Evolutionary conservation across 768 basidiomycete genomes (phyloP), one percentile per base, ranked within the genome.

Genomic region (Trametes cubensis): DNA sequence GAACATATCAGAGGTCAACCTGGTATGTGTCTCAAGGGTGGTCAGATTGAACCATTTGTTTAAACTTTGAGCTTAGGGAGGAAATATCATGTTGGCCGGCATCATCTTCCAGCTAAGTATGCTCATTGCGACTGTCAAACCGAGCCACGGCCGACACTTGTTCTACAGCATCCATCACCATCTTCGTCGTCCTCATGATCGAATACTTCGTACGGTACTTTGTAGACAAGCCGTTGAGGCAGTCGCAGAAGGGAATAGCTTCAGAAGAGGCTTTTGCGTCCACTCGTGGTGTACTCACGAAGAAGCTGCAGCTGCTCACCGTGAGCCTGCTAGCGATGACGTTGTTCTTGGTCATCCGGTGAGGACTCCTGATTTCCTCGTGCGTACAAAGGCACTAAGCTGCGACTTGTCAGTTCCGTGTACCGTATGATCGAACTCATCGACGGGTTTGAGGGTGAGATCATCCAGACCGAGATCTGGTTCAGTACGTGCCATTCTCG

Each of bases 381-480:
- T 48, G n/a, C n/a, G n/a, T 5, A 2, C 6, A 1, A 30, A 0
- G 15, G 34, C 34, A 34, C 34, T 34, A 6, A 34, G 11, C 5
- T 6, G n/a, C 28, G 2, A 3, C 11, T 21, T 18, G 15, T 4
- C 66, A 80, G 80, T 51, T 74, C 78, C 23, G 66, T 84, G 7
- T 85, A 83, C 67, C 79, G 84, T 46, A 80, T 79, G 1, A 71
- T 80, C 7, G 83, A 84, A 67, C 69, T 81, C 7, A 65, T 74
- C 1, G 77, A 80, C 47, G 84, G 83, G 0, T 86, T 82, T 80
- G 60, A 65, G 28, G 84, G 85, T 8, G 61, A 66, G 4, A 78
- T 86, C 61, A 82, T 83, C 46, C 67, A 71, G 11, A 82, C 80
- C 4, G 72, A 86, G 63, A 61, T 76, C 3, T 80, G 76, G 56